These are phyloP conservation scores for Phytophthora niederhauseri DNA, from an alignment of 352 stramenopile species.

Conservation along the genomic window DNA sequence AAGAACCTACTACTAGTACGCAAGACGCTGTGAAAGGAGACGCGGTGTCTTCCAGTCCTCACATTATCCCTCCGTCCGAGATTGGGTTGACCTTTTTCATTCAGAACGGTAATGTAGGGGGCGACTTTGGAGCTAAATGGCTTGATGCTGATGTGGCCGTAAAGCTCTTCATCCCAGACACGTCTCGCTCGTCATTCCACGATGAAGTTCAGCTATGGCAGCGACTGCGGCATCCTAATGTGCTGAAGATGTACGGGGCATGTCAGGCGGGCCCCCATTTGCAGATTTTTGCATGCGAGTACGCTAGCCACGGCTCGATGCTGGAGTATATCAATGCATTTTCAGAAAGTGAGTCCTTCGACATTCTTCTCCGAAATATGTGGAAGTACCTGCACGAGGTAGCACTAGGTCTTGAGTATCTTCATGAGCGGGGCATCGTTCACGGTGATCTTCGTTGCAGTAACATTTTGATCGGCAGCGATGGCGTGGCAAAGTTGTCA, in stretches of 20 bases:
- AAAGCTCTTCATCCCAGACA: not conserved
- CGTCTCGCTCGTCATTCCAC: not conserved
- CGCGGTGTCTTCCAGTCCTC: not conserved
- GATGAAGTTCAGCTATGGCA: not conserved
- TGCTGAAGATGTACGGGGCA: not conserved
- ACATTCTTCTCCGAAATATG: no score
- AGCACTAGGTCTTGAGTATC: conserved; percentile 5
- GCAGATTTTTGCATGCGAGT: not conserved
- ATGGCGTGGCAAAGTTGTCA: conserved; percentile 30
- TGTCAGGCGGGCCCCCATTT: conserved; percentile 6
- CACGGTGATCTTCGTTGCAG: conserved; percentile 4
- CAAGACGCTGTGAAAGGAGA: no score
- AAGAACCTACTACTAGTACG: not conserved
- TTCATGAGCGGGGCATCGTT: conserved; percentile 18
- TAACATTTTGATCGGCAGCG: conserved; percentile 19
- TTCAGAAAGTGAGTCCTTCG: not conserved
- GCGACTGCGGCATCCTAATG: not conserved
- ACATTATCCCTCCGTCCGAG: not conserved
- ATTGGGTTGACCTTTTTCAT: not conserved
- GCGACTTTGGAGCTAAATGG: not conserved
- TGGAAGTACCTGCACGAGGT: conserved; percentile 14
- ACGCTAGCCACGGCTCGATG: not conserved
- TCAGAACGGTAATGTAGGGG: not conserved
- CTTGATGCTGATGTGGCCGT: conserved; percentile 26
- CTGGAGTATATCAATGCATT: not conserved